phyloP scores from a whole-genome alignment of 2,329 filamentous ascomycete genomes.

The Penicillium brasilianum region DNA sequence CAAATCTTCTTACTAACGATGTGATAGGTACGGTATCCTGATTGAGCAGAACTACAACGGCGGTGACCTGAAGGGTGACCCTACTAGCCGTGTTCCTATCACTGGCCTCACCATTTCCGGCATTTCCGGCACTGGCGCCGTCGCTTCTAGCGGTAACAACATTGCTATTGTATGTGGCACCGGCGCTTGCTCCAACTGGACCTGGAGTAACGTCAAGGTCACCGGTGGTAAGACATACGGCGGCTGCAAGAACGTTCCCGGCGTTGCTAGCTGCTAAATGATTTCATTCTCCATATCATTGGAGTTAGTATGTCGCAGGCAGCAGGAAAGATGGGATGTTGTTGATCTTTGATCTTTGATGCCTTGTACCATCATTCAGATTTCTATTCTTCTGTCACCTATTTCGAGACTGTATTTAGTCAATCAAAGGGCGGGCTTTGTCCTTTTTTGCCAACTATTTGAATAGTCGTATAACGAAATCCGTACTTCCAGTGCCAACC shows the following conservation, averaged over 20 bases:
- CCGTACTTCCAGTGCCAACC: not conserved
- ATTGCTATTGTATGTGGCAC: conserved; percentile 61
- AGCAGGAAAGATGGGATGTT: not conserved
- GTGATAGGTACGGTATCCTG: conserved; percentile 54
- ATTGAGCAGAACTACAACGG: conserved; percentile 61
- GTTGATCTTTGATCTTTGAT: not conserved
- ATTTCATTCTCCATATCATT: not conserved
- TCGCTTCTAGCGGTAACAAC: conserved; percentile 39
- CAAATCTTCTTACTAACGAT: not conserved
- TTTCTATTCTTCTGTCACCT: not conserved
- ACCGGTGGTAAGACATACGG: conserved; percentile 57
- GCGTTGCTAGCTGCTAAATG: conserved; percentile 37
- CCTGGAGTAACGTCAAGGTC: conserved; percentile 55
- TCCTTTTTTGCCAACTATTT: not conserved
- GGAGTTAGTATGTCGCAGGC: not conserved
- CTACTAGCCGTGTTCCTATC: conserved; percentile 47
- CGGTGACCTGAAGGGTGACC: conserved; percentile 44
- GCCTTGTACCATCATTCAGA: not conserved
- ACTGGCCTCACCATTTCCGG: conserved; percentile 42
- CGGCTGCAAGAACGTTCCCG: conserved; percentile 50
- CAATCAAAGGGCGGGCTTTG: not conserved
- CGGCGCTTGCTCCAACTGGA: conserved; percentile 54
- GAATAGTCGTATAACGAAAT: not conserved
- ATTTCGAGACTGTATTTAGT: not conserved
- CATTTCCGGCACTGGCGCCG: conserved; percentile 41